These are phyloP conservation scores for Truncatella angustata DNA, from an alignment of 2,329 filamentous ascomycete species.

Conservation along the genomic window DNA sequence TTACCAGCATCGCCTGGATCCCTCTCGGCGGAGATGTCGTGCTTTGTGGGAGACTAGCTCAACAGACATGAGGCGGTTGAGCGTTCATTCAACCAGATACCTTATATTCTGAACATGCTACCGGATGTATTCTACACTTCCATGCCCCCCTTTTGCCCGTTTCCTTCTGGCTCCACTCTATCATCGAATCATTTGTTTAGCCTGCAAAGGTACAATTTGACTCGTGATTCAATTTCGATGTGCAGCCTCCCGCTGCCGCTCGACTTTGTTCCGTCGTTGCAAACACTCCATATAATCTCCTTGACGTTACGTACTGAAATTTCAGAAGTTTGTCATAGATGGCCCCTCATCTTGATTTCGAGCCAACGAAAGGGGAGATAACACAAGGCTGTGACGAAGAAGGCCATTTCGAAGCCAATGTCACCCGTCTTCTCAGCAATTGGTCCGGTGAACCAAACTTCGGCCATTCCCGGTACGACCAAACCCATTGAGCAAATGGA, in stretches of 20 bases:
- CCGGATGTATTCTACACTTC: too few relatives aligned
- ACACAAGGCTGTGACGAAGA: slow-evolving; percentile 40
- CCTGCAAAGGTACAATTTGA: too few relatives aligned
- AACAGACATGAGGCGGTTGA: not conserved
- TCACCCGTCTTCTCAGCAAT: slow-evolving; percentile 42
- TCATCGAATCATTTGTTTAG: too few relatives aligned
- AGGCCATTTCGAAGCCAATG: slow-evolving; percentile 44
- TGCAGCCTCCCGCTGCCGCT: too few relatives aligned
- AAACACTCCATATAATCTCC: too few relatives aligned
- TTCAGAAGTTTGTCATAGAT: slow-evolving; percentile 22
- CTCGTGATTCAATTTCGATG: too few relatives aligned
- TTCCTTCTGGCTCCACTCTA: too few relatives aligned
- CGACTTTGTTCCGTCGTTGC: not conserved
- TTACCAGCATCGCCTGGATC: slow-evolving; percentile 69
- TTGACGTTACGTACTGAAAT: too few relatives aligned
- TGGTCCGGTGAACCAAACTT: slow-evolving; percentile 42
- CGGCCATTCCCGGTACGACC: slow-evolving; percentile 40
- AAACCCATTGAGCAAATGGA: slow-evolving; percentile 45
- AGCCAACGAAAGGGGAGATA: slow-evolving; percentile 47
- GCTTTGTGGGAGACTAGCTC: slow-evolving; percentile 64
- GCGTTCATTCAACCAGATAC: not conserved
- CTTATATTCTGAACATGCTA: too few relatives aligned
- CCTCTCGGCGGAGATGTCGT: slow-evolving; percentile 82
- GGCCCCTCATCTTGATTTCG: slow-evolving; percentile 38
- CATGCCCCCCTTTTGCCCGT: too few relatives aligned